Conservation (phyloP, 2,329 filamentous ascomycete genomes). For the Davidsoniella eucalypti region DNA sequence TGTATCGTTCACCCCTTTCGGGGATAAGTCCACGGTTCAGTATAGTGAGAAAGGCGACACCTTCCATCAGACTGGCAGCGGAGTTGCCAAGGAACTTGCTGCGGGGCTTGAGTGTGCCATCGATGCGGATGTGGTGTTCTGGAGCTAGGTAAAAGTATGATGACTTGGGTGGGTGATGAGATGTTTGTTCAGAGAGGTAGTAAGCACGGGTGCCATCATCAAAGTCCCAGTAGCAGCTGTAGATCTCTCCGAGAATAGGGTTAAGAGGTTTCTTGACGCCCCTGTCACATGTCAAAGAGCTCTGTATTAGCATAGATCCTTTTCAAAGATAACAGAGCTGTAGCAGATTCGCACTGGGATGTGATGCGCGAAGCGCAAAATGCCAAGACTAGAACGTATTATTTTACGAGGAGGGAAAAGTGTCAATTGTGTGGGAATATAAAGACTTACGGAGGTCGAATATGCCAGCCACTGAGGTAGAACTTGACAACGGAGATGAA, state of each 20-base stretch:
- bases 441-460: conserved; percentile 72
- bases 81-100: conserved; percentile 96
- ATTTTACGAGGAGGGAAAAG: neutral
- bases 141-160: conserved; percentile 99
- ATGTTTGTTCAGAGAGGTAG: conserved; percentile 95
- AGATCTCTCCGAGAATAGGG: conserved; percentile 86
- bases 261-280: conserved; percentile 98
- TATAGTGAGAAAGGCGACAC: conserved; percentile 71
- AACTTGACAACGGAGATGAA: conserved; percentile 96
- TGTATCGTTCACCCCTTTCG: conserved; percentile 66
- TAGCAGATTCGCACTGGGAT: no score
- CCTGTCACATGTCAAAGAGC: conserved; percentile 27
- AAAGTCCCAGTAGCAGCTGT: conserved; percentile 91
- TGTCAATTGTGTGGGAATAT: conserved; percentile 11
- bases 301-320: no score
- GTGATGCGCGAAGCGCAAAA: conserved; percentile 14
- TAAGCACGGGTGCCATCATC: conserved; percentile 72
- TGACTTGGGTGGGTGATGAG: conserved; percentile 94
- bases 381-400: neutral
- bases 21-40: conserved; percentile 56
- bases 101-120: conserved; percentile 84
- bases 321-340: no score
- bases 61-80: conserved; percentile 95
- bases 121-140: conserved; percentile 82
- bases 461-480: conserved; percentile 97